phyloP scores from a whole-genome alignment of 1,139 yeast genomes.

The Taphrina wiesneri region DNA sequence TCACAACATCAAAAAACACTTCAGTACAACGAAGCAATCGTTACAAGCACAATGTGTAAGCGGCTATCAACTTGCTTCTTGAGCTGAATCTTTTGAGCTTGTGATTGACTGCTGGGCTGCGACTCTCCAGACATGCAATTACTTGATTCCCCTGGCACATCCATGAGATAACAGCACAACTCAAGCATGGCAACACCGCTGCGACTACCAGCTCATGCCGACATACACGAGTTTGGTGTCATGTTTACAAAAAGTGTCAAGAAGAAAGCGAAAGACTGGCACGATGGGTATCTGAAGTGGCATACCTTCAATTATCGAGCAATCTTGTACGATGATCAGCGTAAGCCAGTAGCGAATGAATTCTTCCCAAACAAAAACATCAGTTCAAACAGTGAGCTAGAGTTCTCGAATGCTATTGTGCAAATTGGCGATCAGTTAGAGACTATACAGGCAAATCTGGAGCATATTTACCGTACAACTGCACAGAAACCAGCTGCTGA shows the following conservation, averaged over 20 bases:
- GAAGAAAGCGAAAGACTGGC: constrained; percentile 58
- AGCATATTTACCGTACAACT: constrained; percentile 10
- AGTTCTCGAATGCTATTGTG: constrained; percentile 15
- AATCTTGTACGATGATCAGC: constrained; percentile 51
- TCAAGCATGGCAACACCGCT: constrained; percentile 17
- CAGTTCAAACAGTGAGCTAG: constrained; percentile 13
- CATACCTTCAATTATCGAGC: constrained; percentile 55
- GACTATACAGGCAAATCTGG: constrained; percentile 28
- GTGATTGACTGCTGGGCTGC: neutral
- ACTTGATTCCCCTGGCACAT: neutral
- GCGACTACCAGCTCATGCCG: constrained; percentile 39
- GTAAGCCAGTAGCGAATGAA: constrained; percentile 48
- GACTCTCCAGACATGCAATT: neutral
- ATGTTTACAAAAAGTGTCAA: constrained; percentile 52
- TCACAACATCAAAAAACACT: no score
- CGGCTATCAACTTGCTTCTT: no score
- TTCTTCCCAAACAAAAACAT: constrained; percentile 41
- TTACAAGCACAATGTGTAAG: no score
- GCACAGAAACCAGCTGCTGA: neutral
- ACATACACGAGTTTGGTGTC: constrained; percentile 49
- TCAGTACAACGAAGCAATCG: no score
- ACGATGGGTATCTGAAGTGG: constrained; percentile 55
- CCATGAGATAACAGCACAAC: neutral
- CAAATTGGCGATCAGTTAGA: constrained; percentile 7
- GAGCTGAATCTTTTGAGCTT: neutral